phyloP scores from a whole-genome alignment of 768 basidiomycete species.

The Tricholoma flavovirens region DNA sequence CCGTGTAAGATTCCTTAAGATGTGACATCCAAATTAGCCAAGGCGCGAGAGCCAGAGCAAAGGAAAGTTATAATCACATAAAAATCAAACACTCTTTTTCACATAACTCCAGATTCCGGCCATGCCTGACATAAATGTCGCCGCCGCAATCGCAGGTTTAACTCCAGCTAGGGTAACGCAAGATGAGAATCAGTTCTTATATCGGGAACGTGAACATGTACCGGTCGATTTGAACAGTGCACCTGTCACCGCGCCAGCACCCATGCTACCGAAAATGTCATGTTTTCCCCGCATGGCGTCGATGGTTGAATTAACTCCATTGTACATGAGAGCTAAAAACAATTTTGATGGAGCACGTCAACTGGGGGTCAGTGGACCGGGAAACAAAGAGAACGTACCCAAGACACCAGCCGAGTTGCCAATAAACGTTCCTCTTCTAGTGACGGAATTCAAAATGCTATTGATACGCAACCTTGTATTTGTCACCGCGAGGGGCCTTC shows the following conservation, averaged over 20 bases:
- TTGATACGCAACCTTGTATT: constrained; percentile 91
- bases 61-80: constrained; percentile 40
- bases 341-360: constrained; percentile 34
- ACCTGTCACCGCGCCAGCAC: constrained; percentile 86
- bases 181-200: constrained; percentile 31
- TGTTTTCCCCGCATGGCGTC: constrained; percentile 87
- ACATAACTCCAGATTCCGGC: constrained; percentile 94
- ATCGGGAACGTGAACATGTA: constrained; percentile 38
- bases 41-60: constrained; percentile 38
- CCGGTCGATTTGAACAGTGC: constrained; percentile 92
- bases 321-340: constrained; percentile 85
- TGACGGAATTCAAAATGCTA: constrained; percentile 93
- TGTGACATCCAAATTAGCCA: constrained; percentile 36
- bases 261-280: constrained; percentile 87
- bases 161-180: constrained; percentile 73
- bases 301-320: constrained; percentile 91
- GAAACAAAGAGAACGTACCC: constrained; percentile 56
- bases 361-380: constrained; percentile 17
- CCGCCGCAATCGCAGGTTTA: constrained; percentile 82
- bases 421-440: constrained; percentile 93
- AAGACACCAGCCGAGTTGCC: constrained; percentile 98
- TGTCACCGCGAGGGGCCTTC: constrained; percentile 79
- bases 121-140: constrained; percentile 80
- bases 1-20: constrained; percentile 30
- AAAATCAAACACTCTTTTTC: constrained; percentile 79